Evolutionary conservation across 768 basidiomycete genomes (phyloP), one percentile per base, ranked within the genome.

Genomic region (Serpula lacrymans): DNA sequence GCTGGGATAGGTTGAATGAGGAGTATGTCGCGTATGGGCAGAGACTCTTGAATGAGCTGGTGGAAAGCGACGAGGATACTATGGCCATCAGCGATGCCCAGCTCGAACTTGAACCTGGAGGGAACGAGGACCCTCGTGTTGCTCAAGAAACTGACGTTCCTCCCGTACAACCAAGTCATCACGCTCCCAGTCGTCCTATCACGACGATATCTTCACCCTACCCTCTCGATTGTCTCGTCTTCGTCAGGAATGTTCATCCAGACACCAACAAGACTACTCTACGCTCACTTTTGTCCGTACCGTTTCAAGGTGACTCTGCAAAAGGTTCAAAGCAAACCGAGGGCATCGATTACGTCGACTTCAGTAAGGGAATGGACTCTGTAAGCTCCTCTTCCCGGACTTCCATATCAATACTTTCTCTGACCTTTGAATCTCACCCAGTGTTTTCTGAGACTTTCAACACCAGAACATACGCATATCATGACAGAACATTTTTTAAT

Each of bases 211-310:
- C 36, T 0, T 72, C 75, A 9, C 60, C 70, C 2, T 88, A 74
- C 51, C 89, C 88, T 0, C 64, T 59, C 4, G 68, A 74, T 21
- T 87, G 86, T 42, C 77, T 92, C 6, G 68, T 87, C 22, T 86
- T 84, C 53, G 75, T 79, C 5, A 78, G 80, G 30, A 74, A 87
- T 55, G 53, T 91, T 6, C 83, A 89, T 44, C 66, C 76, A 3
- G 78, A 80, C 42, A 87, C 88, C 20, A 92, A 89, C 57, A 90
- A 89, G 59, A 90, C 89, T 0, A 82, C 84, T 0, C 67, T 92
- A 12, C 82, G 78, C 30, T 57, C 66, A 2, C 56, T 88, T 5
- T 81, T 89, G 45, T 51, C 67, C 0, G 55, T 53, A 6, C 70
- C 75, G 2, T 71, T 79, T 31, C 45, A 51, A 43, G 29, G 4